Base-by-base conservation (phyloP, 805 yeast genomes). In the Pichia gijzeniarum region DNA sequence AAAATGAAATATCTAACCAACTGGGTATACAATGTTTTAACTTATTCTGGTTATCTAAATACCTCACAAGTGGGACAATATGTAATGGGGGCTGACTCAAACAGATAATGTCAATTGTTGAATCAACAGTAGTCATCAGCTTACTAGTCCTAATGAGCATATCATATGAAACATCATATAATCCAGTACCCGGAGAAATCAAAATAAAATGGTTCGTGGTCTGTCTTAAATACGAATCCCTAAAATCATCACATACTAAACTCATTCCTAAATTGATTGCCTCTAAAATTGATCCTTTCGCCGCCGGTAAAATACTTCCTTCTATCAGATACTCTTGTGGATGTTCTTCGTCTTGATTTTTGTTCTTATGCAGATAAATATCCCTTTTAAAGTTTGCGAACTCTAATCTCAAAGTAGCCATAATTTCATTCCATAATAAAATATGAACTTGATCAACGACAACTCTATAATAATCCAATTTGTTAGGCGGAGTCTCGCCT, bases 391-490 rank as follows among this genome's bases (percentile, higher is more conserved):
- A 87, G 49, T 79, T 79, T 34, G 89, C 80, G 65, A 93, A 93
- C 60, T 93, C 99, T 25, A 77, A 70, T 39, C 97, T 68, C 44
- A 93, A 68, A 1, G 85, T 80, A 19, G 86, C 85, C 97, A 93
- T 89, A 46, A 93, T 90, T 51, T 84, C 83, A 44, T 79, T 84
- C 99, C 99, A 93, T 49, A 85, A 81, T 22, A 82, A 74, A 38
- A 89, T 85, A 56, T 82, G 86, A 17, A 88, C 95, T 61, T 91
- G 95, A 60, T 93, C 98, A 2, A 91, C 97, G 1, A 91, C 99
- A 22, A 93, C 95, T 41, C 97, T 70, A 62, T 83, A 93, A 60
- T 81, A 90, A 63, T 93, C 96, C 47, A 76, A 72, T 4, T 89
- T 73, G 35, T 80, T 77, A 8, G 85, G 78, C 0, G 68, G 65